Evolutionary conservation across 805 yeast genomes (phyloP).

Genomic region (Ogataea thermomethanolica): DNA sequence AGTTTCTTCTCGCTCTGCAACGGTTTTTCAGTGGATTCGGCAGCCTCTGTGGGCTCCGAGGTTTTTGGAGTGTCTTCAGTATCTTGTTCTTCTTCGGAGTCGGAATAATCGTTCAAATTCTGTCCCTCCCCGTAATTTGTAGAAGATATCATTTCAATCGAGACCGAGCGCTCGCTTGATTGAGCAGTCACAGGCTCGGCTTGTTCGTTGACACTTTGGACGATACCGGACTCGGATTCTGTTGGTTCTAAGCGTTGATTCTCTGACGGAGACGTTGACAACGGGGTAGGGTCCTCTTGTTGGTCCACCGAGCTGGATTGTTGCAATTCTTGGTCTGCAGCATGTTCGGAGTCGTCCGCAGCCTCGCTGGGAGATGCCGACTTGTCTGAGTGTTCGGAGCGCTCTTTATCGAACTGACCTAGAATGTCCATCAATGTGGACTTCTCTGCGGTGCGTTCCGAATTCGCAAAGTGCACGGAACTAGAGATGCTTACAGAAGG

Average conservation of each 20-base stretch:
- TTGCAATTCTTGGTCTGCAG: background rate
- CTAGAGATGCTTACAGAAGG: slow-evolving; percentile 23
- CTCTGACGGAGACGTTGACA: no score
- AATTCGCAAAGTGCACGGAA: slow-evolving; percentile 15
- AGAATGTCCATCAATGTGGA: slow-evolving; percentile 17
- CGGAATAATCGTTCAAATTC: slow-evolving; percentile 17
- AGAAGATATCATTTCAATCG: slow-evolving; percentile 18
- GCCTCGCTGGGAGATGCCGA: slow-evolving; percentile 4
- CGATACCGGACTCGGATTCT: no score
- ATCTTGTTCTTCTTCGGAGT: slow-evolving; percentile 7
- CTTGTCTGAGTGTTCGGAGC: slow-evolving; percentile 2
- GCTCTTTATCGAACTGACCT: slow-evolving; percentile 18
- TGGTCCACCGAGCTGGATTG: no score
- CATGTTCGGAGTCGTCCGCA: slow-evolving; percentile 1
- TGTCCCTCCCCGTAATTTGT: slow-evolving; percentile 24
- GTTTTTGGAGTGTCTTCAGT: background rate
- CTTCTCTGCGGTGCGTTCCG: slow-evolving; percentile 9
- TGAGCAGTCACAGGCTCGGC: background rate
- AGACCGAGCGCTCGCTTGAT: background rate
- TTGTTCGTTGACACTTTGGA: background rate
- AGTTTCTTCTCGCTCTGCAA: background rate
- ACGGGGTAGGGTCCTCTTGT: no score
- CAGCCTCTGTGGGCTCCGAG: background rate
- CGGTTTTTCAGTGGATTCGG: background rate
- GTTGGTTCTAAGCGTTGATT: no score